Base-by-base conservation (phyloP, 768 basidiomycete genomes). In the Naganishia vaughanmartiniae region DNA sequence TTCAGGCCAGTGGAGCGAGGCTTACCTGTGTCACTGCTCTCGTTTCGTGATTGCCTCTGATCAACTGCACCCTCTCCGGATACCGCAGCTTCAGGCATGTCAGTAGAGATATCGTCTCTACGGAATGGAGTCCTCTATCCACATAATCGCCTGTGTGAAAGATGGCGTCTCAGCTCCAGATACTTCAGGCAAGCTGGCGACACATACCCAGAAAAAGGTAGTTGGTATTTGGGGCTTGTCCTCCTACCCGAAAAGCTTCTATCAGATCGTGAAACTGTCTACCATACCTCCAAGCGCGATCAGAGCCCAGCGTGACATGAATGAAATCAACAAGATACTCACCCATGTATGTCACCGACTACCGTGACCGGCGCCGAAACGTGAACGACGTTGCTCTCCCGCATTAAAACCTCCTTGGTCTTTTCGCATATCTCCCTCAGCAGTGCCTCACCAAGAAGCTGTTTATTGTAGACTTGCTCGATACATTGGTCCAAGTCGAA, bases 251-350 rank as follows among this genome's bases (percentile, higher is more conserved):
- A 78, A 99, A 99, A 79, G 97, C 97, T 82, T 99, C 95, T 81
- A 98, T 91, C 76, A 99, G 86, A 84, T 99, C 95, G 84, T 98
- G 95, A 83, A 99, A 99, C 86, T 99, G 95, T 71, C 95, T 96
- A 87, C 82, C 39, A 63, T 45, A 31, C 2, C 7, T 10, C 12
- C 6, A 17, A 34, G 24, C 19, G 48, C 48, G 12, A 45, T 63
- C 39, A 63, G 36, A 46, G 24, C 26, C 4, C 54, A 31, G 19
- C 19, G 17, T 7, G 30, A 31, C 4, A 15, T 2, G 4, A 31
- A 5, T 10, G 19, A 15, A 21, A 55, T 19, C 15, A 5, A 10
- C 14, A 17, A 72, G 69, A 70, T 70, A 68, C 91, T 86, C 83
- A 96, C 93, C 93, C 96, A 80, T 99, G 96, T 58, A 99, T 98